Evolutionary conservation across 179 eudicot species (phyloP), one percentile per base, ranked within the genome.

Genomic region (Silene noctiflora): DNA sequence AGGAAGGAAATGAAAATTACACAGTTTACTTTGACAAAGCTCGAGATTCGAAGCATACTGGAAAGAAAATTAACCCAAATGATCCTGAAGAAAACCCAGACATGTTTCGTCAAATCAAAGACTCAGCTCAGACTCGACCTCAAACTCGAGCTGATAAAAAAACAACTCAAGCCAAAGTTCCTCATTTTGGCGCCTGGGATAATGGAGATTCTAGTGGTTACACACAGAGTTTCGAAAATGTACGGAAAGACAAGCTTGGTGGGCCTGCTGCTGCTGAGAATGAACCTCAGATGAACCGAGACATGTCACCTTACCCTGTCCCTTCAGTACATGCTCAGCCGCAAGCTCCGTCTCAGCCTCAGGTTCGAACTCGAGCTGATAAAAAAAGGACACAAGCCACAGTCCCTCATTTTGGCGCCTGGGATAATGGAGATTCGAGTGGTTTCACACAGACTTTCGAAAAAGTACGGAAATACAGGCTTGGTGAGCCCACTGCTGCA

Each of bases 11-110:
- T 20, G 80, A 78, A 55, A 79, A 79, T 75, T 82, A 44, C 68
- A 82, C 85, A 24, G 85, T 72, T 10, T 82, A 48, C 75, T 82
- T 82, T 44, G 82, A 82, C 56, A 79, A 67, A n/a, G 85, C 85
- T 35, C 79, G 85, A 33, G 76, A 82, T 58, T 75, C 60, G 19
- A 82, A 68, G 77, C 20, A 4, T 46, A 78, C 67, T 20, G 85
- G 82, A 14, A 51, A 6, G 46, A 82, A 67, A 70, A 82, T 82
- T 14, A 79, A 82, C 39, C 85, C 85, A 4, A 82, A 82, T 53
- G 85, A 79, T 27, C 85, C 85, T 19, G 16, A 79, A 67, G 75
- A 75, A 11, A 82, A 67, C 39, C 82, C 82, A 0, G 77, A 68
- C 5, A 66, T 82, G 74, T 78, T 82, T 35, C 39, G 48, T 19